Evolutionary conservation across 768 basidiomycete genomes (phyloP).

Genomic region (Daedalea quercina): DNA sequence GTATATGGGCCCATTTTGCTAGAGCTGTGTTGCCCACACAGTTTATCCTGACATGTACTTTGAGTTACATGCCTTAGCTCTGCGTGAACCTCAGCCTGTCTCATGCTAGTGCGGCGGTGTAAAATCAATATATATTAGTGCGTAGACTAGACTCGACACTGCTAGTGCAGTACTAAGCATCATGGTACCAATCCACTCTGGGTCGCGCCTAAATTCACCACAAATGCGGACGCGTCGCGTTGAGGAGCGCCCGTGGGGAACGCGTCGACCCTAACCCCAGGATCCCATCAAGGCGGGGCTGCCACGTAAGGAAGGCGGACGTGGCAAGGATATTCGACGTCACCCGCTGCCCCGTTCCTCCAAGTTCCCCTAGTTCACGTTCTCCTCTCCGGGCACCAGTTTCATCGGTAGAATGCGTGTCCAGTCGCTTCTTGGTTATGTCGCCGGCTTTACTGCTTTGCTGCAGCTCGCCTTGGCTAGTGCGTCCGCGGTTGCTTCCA

Average conservation of each 20-base stretch:
- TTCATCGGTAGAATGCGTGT: slow-evolving; percentile 27
- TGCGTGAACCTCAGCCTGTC: too few relatives aligned
- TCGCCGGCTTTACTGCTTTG: slow-evolving; percentile 22
- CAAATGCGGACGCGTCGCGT: too few relatives aligned
- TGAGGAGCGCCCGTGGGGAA: neutral
- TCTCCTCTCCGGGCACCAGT: slow-evolving; percentile 5
- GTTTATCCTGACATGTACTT: too few relatives aligned
- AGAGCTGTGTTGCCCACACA: too few relatives aligned
- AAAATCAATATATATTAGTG: too few relatives aligned
- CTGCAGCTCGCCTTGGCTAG: slow-evolving; percentile 23
- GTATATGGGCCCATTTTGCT: too few relatives aligned
- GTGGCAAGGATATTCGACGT: slow-evolving; percentile 10
- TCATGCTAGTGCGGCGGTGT: too few relatives aligned
- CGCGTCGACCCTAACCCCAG: neutral
- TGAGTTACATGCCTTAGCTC: too few relatives aligned
- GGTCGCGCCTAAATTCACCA: too few relatives aligned
- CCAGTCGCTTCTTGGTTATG: slow-evolving; percentile 21
- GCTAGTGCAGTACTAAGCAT: too few relatives aligned
- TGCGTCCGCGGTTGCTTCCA: slow-evolving; percentile 1
- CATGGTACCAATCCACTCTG: too few relatives aligned
- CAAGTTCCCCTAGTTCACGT: neutral
- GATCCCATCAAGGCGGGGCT: neutral
- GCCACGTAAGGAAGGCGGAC: slow-evolving; percentile 12
- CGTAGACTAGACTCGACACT: too few relatives aligned
- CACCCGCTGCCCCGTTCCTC: neutral